Base-by-base conservation (phyloP, 2,329 filamentous ascomycete species). In the Phialophora expanda region DNA sequence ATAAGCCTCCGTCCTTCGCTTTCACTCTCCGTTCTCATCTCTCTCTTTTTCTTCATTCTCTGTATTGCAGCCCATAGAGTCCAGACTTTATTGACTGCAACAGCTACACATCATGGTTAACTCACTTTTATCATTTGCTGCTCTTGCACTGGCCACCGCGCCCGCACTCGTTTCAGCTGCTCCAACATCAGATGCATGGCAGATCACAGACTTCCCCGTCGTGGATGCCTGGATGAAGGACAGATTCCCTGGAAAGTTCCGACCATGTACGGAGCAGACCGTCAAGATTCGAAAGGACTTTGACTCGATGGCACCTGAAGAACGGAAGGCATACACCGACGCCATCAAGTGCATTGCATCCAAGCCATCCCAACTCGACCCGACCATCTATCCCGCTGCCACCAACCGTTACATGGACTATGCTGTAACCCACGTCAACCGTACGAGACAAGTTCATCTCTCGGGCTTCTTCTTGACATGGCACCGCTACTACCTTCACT, bases 401-500 rank as follows among this genome's bases (percentile, higher is more conserved):
- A 74, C 73, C 38, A 76, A 66, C 48, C 72, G 77, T 60, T 75
- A 73, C 69, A 78, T 80, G 67, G 79, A 81, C 67, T 80, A 80
- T 65, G 76, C 78, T 2, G 77, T 73, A 20, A 72, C 73, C 14
- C 79, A 81, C 57, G 76, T 78, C 51, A 74, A 76, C 62, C 70
- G 74, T 50, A 78, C 77, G 5, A 64, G 73, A 30, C 69, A 61
- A 30, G 76, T 80, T 44, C 78, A 80, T 57, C 74, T 68, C 28
- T 64, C 75, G 56, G 75, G 74, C 12, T 73, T 73, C 67, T 80
- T 82, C 71, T 72, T 82, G 46, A 75, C 77, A 28, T 81, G 80
- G 79, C 81, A 83, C 65, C 77, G 81, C 48, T 78, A 79, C 66
- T 81, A 77, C 68, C 73, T 78, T 51, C 76, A 74, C 61, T 72